Percentiles rank a stretch among this genome's conserved stretches.
These are phyloP conservation scores for Rhodotorula taiwanensis DNA, from an alignment of 768 basidiomycete species.

Conservation along the genomic window DNA sequence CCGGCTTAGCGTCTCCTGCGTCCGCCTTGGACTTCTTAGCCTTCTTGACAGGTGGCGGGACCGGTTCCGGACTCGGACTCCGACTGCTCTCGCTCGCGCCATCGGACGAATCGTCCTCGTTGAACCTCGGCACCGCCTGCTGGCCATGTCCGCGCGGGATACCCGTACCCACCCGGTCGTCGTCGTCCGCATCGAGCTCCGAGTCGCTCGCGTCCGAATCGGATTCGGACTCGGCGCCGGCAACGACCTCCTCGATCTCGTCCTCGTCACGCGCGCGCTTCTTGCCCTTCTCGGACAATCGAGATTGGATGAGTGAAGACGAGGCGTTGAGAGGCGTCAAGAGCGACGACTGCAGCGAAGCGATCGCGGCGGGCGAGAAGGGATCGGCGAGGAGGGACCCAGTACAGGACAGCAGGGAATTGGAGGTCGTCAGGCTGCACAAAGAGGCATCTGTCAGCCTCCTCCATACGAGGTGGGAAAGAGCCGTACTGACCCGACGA, in stretches of 20 bases:
- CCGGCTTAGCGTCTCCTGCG: slow-evolving; percentile 31
- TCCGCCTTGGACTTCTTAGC: slow-evolving; percentile 21
- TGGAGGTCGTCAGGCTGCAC: slow-evolving; percentile 38
- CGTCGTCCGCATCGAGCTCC: slow-evolving; percentile 12
- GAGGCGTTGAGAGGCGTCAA: not conserved
- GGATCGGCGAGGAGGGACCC: slow-evolving; percentile 40
- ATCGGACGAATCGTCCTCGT: not conserved
- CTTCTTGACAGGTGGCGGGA: slow-evolving; percentile 7
- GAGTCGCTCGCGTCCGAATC: not conserved
- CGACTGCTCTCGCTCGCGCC: not conserved
- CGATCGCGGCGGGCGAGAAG: slow-evolving; percentile 19
- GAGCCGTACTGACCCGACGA: slow-evolving; percentile 47
- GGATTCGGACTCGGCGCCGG: not conserved
- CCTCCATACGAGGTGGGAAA: too few relatives aligned
- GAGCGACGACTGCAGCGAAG: not conserved
- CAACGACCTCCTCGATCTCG: not conserved
- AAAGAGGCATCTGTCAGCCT: not conserved
- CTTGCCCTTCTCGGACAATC: slow-evolving; percentile 3
- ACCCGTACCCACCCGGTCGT: slow-evolving; percentile 28
- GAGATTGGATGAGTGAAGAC: not conserved
- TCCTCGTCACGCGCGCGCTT: slow-evolving; percentile 1
- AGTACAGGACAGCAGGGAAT: slow-evolving; percentile 40
- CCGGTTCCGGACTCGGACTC: slow-evolving; percentile 5
- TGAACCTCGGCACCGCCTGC: not conserved
- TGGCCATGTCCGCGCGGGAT: slow-evolving; percentile 1